These are phyloP conservation scores for Millerozyma miso DNA, from an alignment of 805 yeast species.

Conservation along the genomic window DNA sequence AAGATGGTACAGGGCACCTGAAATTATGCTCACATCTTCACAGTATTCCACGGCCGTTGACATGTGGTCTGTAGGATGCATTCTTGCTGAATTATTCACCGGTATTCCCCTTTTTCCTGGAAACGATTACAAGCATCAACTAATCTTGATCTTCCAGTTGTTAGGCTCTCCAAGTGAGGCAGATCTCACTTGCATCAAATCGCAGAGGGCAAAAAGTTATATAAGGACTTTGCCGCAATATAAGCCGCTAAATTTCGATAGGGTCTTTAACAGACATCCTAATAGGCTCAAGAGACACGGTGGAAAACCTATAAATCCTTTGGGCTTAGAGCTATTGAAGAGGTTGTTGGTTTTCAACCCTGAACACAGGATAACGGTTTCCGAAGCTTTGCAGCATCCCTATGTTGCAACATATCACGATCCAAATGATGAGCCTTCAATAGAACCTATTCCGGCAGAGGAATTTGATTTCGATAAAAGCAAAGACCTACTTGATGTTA, in stretches of 20 bases:
- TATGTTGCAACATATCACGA: conserved; percentile 79
- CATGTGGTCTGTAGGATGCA: conserved; percentile 79
- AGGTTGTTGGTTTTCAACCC: conserved; percentile 88
- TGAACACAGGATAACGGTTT: conserved; percentile 74
- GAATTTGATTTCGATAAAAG: conserved; percentile 40
- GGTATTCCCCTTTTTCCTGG: conserved; percentile 73
- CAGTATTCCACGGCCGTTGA: conserved; percentile 75
- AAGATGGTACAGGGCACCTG: conserved; percentile 83
- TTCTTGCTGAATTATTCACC: conserved; percentile 62
- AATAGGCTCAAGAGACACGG: conserved; percentile 12
- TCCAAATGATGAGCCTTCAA: conserved; percentile 27
- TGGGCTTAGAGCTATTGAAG: conserved; percentile 39
- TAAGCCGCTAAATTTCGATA: conserved; percentile 13
- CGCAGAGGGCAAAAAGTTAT: conserved; percentile 22
- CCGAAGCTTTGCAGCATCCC: conserved; percentile 85
- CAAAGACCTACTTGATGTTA: conserved; percentile 66
- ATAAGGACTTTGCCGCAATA: conserved; percentile 23
- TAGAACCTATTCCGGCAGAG: conserved; percentile 16
- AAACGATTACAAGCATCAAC: conserved; percentile 65
- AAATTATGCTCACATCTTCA: conserved; percentile 70
- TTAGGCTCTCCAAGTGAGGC: conserved; percentile 57
- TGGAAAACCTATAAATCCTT: conserved; percentile 16
- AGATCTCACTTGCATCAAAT: conserved; percentile 17
- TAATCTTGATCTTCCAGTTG: conserved; percentile 60
- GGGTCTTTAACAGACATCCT: conserved; percentile 17